A percentile compares a stretch with the other conserved stretches of the same genome.
Evolutionary conservation across 352 stramenopile species (phyloP).

Genomic region (Globisporangium carolinianum): DNA sequence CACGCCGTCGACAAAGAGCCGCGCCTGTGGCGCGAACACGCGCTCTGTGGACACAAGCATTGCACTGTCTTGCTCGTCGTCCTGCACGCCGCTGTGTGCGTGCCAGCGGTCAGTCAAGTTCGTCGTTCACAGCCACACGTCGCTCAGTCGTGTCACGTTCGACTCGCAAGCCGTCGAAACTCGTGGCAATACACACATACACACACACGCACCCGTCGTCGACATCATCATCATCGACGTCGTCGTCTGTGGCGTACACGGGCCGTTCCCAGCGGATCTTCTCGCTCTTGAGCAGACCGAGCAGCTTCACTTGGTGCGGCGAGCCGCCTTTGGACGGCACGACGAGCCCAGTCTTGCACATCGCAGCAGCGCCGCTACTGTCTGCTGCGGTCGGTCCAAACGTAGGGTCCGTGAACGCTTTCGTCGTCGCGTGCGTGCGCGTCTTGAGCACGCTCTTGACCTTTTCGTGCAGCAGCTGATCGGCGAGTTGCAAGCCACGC

Average conservation of each 20-base stretch:
- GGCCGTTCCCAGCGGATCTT: constrained; percentile 80
- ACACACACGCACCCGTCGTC: constrained; percentile 10
- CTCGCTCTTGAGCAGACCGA: constrained; percentile 60
- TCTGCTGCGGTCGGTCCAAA: constrained; percentile 69
- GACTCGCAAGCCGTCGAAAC: no score
- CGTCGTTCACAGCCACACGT: no score
- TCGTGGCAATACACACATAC: no score
- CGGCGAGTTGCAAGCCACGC: constrained; percentile 45
- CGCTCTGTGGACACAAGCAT: constrained; percentile 17
- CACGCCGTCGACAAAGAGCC: constrained; percentile 69
- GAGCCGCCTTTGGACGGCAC: constrained; percentile 64
- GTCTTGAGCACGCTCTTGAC: constrained; percentile 60
- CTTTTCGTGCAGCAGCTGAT: constrained; percentile 70
- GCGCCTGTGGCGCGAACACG: constrained; percentile 54
- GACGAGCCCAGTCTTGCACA: constrained; percentile 52
- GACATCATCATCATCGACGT: constrained; percentile 12
- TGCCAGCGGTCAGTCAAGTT: no score
- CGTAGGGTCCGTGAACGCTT: constrained; percentile 70
- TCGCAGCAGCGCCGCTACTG: constrained; percentile 39
- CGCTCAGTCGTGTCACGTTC: no score
- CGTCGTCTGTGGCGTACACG: constrained; percentile 35
- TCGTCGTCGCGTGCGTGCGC: constrained; percentile 30
- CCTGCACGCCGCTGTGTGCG: constrained; percentile 2
- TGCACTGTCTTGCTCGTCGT: constrained; percentile 18
- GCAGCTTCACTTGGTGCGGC: constrained; percentile 68